These are phyloP conservation scores for Berberis thunbergii DNA, from an alignment of 164 flowering plant genomes.

Conservation along the genomic window DNA sequence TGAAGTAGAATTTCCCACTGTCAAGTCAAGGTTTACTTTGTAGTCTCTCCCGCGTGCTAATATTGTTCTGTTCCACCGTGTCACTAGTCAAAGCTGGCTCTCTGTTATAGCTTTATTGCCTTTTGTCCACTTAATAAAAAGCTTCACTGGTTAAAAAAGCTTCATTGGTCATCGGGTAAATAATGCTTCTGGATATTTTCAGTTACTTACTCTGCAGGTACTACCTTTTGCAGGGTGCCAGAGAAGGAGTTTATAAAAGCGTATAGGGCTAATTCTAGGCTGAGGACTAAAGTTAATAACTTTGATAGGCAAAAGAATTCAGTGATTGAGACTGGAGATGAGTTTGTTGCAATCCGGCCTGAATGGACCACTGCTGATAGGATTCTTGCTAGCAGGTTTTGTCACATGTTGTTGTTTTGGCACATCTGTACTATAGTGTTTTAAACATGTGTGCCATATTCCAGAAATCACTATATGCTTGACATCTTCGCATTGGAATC, in stretches of 20 bases:
- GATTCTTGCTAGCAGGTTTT: slow-evolving; percentile 81
- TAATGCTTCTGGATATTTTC: background rate
- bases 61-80: no score
- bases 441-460: no score
- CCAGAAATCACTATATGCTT: no score
- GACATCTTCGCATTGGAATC: no score
- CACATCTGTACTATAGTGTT: background rate
- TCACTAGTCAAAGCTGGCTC: no score
- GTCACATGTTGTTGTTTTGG: background rate
- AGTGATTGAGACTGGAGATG: slow-evolving; percentile 63
- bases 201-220: background rate
- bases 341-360: slow-evolving; percentile 79
- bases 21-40: no score
- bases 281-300: slow-evolving; percentile 76
- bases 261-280: slow-evolving; percentile 71
- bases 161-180: background rate
- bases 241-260: slow-evolving; percentile 90
- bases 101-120: no score
- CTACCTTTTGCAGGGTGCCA: slow-evolving; percentile 58
- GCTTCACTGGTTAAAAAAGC: no score
- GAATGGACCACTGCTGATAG: slow-evolving; percentile 99
- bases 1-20: no score
- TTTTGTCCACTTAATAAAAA: no score
- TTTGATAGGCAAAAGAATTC: slow-evolving; percentile 54
- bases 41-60: no score